Conservation (phyloP, 2,329 filamentous ascomycete genomes). For the Hypoxylon sp. region DNA sequence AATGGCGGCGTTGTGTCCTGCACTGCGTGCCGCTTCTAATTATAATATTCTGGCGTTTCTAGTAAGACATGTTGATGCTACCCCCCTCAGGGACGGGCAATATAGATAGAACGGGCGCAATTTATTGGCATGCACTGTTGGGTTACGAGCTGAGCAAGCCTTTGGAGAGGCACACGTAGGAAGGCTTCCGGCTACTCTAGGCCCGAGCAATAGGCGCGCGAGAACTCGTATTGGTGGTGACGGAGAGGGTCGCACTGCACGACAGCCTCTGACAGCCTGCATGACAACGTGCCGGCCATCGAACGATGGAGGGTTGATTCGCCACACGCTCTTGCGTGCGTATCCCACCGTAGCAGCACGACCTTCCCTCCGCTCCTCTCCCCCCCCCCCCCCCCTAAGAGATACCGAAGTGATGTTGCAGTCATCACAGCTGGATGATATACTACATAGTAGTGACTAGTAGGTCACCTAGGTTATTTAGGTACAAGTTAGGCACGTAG, state of each 20-base stretch:
- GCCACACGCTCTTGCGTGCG: not conserved
- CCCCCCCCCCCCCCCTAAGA: too few species aligned
- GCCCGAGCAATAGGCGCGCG: not conserved
- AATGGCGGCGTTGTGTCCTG: conserved; percentile 23
- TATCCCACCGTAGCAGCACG: not conserved
- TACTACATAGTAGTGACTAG: too few species aligned
- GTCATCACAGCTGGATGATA: too few species aligned
- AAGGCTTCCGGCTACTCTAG: conserved; percentile 5
- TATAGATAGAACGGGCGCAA: conserved; percentile 24
- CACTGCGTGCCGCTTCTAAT: conserved; percentile 25
- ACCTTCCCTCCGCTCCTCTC: too few species aligned
- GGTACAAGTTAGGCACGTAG: too few species aligned
- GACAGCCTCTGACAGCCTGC: conserved; percentile 26
- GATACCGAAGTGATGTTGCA: too few species aligned
- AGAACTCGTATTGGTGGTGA: conserved; percentile 20
- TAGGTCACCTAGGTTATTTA: too few species aligned
- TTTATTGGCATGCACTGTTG: conserved; percentile 23
- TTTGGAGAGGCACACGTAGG: not conserved
- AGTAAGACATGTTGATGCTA: conserved; percentile 10
- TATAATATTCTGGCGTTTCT: conserved; percentile 17
- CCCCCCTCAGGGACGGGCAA: conserved; percentile 13
- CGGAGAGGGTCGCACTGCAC: conserved; percentile 22
- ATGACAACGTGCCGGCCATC: conserved; percentile 22
- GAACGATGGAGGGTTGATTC: conserved; percentile 7
- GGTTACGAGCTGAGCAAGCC: conserved; percentile 21